Evolutionary conservation across 2,329 filamentous ascomycete species (phyloP).

Genomic region (Botrytis aclada): DNA sequence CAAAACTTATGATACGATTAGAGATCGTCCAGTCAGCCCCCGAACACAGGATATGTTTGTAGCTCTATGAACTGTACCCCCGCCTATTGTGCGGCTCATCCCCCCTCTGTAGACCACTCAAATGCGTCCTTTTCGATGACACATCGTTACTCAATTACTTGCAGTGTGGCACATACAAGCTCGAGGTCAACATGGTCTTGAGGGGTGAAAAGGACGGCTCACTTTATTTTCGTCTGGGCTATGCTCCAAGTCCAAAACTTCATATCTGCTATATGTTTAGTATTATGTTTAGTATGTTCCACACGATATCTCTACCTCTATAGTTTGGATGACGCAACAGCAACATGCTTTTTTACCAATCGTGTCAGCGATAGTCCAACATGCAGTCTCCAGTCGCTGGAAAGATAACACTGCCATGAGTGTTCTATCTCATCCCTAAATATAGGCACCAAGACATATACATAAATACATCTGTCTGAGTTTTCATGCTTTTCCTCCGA

Average conservation of each 20-base stretch:
- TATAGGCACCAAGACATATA: not conserved
- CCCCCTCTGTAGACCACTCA: not conserved
- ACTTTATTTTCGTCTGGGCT: not conserved
- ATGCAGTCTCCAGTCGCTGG: not conserved
- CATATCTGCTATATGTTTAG: not conserved
- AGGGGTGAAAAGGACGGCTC: not conserved
- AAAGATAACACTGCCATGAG: not conserved
- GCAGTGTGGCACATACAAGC: not conserved
- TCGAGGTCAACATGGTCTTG: not conserved
- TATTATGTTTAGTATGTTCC: not conserved
- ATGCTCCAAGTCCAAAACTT: not conserved
- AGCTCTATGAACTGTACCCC: not conserved
- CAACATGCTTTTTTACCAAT: not conserved
- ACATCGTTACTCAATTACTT: not conserved
- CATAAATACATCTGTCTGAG: not conserved
- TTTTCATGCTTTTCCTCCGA: not conserved
- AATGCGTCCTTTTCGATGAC: not conserved
- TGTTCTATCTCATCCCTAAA: not conserved
- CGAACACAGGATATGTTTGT: not conserved
- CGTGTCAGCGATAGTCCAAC: not conserved
- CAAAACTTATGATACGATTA: not conserved
- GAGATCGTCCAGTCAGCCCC: not conserved
- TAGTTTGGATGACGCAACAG: not conserved
- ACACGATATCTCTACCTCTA: not conserved
- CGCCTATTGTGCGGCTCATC: not conserved